Base-by-base conservation (phyloP, 2,329 filamentous ascomycete species). In the Lachnellula occidentalis region DNA sequence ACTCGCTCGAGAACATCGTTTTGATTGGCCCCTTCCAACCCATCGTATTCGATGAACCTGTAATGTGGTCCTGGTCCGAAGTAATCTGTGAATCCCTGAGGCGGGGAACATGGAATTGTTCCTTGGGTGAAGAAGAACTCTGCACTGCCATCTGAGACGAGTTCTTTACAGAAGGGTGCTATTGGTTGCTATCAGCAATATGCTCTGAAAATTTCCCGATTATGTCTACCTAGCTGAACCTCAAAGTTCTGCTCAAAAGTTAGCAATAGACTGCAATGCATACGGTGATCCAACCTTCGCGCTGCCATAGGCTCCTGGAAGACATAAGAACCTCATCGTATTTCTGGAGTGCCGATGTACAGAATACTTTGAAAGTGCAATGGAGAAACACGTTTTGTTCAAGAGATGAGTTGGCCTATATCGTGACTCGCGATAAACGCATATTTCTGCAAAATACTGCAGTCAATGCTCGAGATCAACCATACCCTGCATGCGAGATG, bases 241-340 rank as follows among this genome's bases (percentile, higher is more conserved):
- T 79, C 72, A 61, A 81, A 81, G 70, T 80, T 79, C 78, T 82
- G 43, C 49, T 58, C 43, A 48, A 21, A 61, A 52, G 27, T 51
- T 50, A 45, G 41, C 41, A 57, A 57, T 39, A 4, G 31, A 36
- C 34, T 7, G 8, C 24, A 24, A 8, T 15, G 15, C 7, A 22
- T 34, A 39, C 17, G 3, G 34, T 27, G 14, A 69, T 17, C 36
- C 36, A 15, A 78, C 77, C 61, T 76, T 74, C 50, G 78, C 76
- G 69, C 77, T 83, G 51, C 79, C 78, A 66, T 77, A 82, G 22
- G 80, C 77, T 51, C 80, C 80, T 34, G 79, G 79, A 2, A 83
- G 71, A 64, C 80, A 83, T 19, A 83, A 69, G 51, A 82, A 78
- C 59, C 72, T 78, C 79, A 83, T 82, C 5, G 11, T 43, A 5